phyloP scores from a whole-genome alignment of 345 rosid genomes.

The Populus euphratica region DNA sequence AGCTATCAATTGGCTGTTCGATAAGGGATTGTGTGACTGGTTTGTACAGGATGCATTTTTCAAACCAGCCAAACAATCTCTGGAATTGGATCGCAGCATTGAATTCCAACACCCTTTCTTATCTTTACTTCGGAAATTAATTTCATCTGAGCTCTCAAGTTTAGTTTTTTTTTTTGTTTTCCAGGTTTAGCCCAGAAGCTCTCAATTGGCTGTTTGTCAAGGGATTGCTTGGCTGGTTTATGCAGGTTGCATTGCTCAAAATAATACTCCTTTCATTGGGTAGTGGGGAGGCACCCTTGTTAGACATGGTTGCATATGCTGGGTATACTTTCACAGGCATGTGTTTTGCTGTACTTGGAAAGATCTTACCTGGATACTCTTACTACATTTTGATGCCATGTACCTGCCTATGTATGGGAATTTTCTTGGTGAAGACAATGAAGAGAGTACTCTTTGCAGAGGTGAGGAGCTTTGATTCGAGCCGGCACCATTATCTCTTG shows the following conservation, averaged over 20 bases:
- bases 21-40: neutral
- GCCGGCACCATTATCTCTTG: slow-evolving; percentile 85
- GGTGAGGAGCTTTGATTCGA: slow-evolving; percentile 78
- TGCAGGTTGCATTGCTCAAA: slow-evolving; percentile 80
- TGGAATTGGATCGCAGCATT: neutral
- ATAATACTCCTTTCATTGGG: slow-evolving; percentile 74
- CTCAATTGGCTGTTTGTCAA: slow-evolving; percentile 83
- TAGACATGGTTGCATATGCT: slow-evolving; percentile 82
- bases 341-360: slow-evolving; percentile 71
- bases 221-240: slow-evolving; percentile 88
- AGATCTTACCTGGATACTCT: slow-evolving; percentile 57
- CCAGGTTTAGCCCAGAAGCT: slow-evolving; percentile 88
- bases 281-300: slow-evolving; percentile 85
- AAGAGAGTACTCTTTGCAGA: slow-evolving; percentile 92
- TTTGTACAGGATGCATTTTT: neutral
- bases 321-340: slow-evolving; percentile 82
- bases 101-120: neutral
- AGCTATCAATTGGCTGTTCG: neutral
- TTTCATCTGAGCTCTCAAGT: neutral
- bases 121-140: neutral
- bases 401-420: slow-evolving; percentile 77
- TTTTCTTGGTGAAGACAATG: slow-evolving; percentile 93
- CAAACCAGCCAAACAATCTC: neutral
- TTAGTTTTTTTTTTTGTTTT: neutral
- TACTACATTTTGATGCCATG: slow-evolving; percentile 82